Evolutionary conservation across 2,329 filamentous ascomycete species (phyloP), one percentile per base, ranked within the genome.

Genomic region (Colletotrichum endophyticum): DNA sequence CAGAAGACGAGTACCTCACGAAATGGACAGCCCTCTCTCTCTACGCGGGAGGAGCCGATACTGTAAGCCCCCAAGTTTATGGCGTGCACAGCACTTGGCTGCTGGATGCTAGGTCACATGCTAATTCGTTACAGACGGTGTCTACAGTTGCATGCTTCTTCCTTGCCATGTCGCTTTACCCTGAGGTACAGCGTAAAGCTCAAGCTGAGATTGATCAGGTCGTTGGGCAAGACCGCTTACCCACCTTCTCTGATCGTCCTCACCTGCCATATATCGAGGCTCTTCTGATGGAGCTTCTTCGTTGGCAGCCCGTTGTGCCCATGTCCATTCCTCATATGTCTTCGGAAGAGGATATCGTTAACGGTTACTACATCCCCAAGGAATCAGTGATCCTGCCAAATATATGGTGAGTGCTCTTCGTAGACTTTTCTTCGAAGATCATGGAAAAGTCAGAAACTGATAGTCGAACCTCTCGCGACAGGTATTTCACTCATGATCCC

Each of bases 271-370:
- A 92, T 78, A 81, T 92, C 36, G 85, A 86, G 32, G 88, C 88
- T 2, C 85, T 90, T 11, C 85, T 91, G 32, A 91, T 91, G 76
- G 91, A 93, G 78, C 86, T 88, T 3, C 81, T 91, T 12, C 86
- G 91, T 3, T 92, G 91, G 89, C 85, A 89, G 13, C 89, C 90
- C 0, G 87, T 91, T 1, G 86, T 87, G 15, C 87, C 89, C 59
- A 86, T 90, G 67, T n/a, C 25, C 3, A 30, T 89, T 4, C 81
- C 84, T 1, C 85, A 88, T 72, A 79, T 82, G 3, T 84, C 87
- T 1, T 79, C 82, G 3, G 82, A 74, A 34, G 75, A 73, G 4
- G 13, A 39, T 30, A 34, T 32, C 32, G 22, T 67, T 5, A 27
- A 56, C 4, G 70, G 66, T 19, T 71, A 74, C 56, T 56, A 32